phyloP scores from a whole-genome alignment of 2,329 filamentous ascomycete genomes.

The Emergomyces orientalis region DNA sequence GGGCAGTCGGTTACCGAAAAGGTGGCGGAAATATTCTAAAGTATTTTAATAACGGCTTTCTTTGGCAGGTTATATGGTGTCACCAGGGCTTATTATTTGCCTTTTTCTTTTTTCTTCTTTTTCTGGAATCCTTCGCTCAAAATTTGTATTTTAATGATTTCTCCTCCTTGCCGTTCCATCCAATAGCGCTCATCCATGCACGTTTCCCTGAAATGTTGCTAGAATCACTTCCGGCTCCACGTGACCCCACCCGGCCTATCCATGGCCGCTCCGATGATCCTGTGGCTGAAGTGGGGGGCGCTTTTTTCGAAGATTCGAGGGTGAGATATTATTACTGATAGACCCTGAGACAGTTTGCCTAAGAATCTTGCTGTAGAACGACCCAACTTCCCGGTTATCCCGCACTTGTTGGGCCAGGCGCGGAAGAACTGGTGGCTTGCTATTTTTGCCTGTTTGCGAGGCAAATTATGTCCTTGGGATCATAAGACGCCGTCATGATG shows the following conservation, averaged over 20 bases:
- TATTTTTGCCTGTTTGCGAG: background rate
- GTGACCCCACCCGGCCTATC: background rate
- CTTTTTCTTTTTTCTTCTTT: background rate
- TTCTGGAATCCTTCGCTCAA: background rate
- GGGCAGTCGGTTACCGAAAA: constrained; percentile 15
- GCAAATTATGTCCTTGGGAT: background rate
- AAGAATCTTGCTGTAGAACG: background rate
- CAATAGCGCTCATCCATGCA: too few species aligned
- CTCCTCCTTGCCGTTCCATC: background rate
- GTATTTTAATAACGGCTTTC: background rate
- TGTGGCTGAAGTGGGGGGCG: background rate
- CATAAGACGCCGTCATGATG: background rate
- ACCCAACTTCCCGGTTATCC: background rate
- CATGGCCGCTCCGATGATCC: background rate
- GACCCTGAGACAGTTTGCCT: too few species aligned
- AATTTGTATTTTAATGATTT: background rate
- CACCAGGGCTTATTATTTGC: too few species aligned
- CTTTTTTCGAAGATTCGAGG: too few species aligned
- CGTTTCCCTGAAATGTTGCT: too few species aligned
- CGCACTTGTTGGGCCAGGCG: background rate
- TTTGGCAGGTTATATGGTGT: background rate
- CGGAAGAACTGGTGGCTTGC: background rate
- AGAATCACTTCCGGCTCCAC: background rate
- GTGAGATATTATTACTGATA: too few species aligned
- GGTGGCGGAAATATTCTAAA: constrained; percentile 1